Evolutionary conservation across 2,329 filamentous ascomycete genomes (phyloP).

Genomic region (Trichophyton equinum): DNA sequence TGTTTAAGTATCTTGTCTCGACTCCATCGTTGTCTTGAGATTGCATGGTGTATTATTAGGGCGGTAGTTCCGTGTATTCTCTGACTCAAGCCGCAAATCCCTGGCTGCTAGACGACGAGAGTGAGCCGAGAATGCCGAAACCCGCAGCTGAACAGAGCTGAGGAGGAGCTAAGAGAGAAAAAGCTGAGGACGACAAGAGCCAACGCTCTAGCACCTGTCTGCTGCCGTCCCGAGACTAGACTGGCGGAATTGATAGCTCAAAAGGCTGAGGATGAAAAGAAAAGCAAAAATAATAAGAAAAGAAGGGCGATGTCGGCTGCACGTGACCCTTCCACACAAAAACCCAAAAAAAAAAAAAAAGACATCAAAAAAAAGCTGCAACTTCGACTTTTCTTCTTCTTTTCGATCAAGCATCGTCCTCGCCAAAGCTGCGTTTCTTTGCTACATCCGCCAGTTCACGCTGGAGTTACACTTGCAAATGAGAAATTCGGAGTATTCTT

Average conservation of each 20-base stretch:
- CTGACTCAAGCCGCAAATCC: not conserved
- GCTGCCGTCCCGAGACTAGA: not conserved
- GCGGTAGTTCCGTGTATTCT: not conserved
- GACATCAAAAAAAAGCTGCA: conserved; percentile 6
- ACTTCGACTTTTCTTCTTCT: conserved; percentile 14
- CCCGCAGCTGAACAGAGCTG: not conserved
- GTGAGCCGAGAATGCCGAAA: not conserved
- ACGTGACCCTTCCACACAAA: not conserved
- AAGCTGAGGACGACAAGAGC: not conserved
- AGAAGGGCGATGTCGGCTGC: not conserved
- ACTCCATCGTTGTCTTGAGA: not conserved
- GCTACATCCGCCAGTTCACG: conserved; percentile 59
- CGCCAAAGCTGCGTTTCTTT: conserved; percentile 92
- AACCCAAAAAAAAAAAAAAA: not conserved
- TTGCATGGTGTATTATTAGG: not conserved
- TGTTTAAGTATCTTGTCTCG: not conserved
- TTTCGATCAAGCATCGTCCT: conserved; percentile 60
- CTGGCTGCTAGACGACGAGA: not conserved
- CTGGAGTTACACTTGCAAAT: conserved; percentile 49
- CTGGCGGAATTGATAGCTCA: not conserved
- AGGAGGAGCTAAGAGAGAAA: not conserved
- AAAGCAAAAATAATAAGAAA: too few relatives aligned
- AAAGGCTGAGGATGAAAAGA: too few relatives aligned
- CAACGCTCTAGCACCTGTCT: not conserved
- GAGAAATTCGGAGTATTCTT: conserved; percentile 99